Evolutionary conservation across 2,329 filamentous ascomycete species (phyloP), one percentile per base, ranked within the genome.

Genomic region (Colletotrichum tropicale): DNA sequence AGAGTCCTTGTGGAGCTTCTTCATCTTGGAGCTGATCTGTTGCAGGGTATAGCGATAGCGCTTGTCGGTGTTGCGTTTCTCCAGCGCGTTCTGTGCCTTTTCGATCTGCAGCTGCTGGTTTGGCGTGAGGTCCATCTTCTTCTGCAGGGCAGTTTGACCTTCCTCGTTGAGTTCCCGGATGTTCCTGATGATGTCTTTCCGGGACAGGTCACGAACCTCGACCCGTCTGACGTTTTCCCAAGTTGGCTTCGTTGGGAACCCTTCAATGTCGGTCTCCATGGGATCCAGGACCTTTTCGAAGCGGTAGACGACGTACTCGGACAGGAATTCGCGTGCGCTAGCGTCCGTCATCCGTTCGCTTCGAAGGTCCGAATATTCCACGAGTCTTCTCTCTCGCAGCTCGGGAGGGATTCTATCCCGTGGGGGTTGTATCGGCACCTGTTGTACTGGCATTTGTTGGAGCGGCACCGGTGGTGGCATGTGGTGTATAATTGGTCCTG

Each of bases 21-120:
- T 83, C 6, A 84, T 78, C 70, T 85, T 82, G 30, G 84, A 84
- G 48, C 89, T 85, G 8, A 90, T 80, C 78, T 90, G 89, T 16
- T 81, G 85, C 6, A 90, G 80, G 18, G 82, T 81, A 75, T 86
- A 87, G 30, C 83, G 78, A 72, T 82, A 90, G 8, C 84, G 83
- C 3, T 58, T 70, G 48, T 89, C 86, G 4, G 55, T 69, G 18
- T 89, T 86, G 6, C 52, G 48, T 3, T 69, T 43, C 18, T 82
- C 79, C 12, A 89, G 81, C 2, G 82, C 77, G 8, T 83, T 79
- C 43, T 85, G 82, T 0, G 84, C 83, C 13, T 66, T 76, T 69
- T 89, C 86, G 10, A 90, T 78, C 70, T 90, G 88, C 4, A 80
- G 80, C 73, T 86, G 85, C 26, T 89, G 82, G 3, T 79, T 76